These are phyloP conservation scores for Venturia effusa DNA, from an alignment of 2,329 filamentous ascomycete genomes.

Conservation along the genomic window DNA sequence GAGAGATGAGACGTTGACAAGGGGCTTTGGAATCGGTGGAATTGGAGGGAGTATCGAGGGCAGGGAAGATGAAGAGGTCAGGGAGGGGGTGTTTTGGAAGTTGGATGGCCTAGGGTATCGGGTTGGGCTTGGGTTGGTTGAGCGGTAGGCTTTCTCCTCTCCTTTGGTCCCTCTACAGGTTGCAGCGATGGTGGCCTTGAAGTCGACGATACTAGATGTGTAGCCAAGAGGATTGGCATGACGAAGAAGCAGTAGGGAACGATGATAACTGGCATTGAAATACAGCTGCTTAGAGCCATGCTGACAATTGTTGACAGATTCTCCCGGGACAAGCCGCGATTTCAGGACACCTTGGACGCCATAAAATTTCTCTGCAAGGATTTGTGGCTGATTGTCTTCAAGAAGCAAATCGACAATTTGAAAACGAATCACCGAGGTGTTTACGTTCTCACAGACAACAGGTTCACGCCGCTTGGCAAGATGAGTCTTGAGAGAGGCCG, in stretches of 20 bases:
- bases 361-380: constrained; percentile 99
- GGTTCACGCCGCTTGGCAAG: constrained; percentile 76
- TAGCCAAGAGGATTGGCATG: no score
- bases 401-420: constrained; percentile 96
- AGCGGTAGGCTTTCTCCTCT: constrained; percentile 50
- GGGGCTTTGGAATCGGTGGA: constrained; percentile 16
- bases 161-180: not conserved
- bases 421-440: constrained; percentile 97
- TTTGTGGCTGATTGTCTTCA: constrained; percentile 86
- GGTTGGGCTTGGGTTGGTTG: constrained; percentile 83
- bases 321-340: constrained; percentile 72
- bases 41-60: constrained; percentile 16
- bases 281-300: not conserved
- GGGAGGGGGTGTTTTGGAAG: constrained; percentile 75
- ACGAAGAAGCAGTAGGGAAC: no score
- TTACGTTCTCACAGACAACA: constrained; percentile 88
- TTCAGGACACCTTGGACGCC: constrained; percentile 83
- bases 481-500: constrained; percentile 68
- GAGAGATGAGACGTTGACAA: constrained; percentile 15
- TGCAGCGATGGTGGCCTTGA: not conserved
- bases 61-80: constrained; percentile 66
- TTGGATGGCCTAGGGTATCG: constrained; percentile 80
- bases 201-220: not conserved
- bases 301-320: constrained; percentile 43
- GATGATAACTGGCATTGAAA: not conserved